Evolutionary conservation across 2,329 filamentous ascomycete genomes (phyloP), one percentile per base, ranked within the genome.

Genomic region (Hypocrella siamensis): DNA sequence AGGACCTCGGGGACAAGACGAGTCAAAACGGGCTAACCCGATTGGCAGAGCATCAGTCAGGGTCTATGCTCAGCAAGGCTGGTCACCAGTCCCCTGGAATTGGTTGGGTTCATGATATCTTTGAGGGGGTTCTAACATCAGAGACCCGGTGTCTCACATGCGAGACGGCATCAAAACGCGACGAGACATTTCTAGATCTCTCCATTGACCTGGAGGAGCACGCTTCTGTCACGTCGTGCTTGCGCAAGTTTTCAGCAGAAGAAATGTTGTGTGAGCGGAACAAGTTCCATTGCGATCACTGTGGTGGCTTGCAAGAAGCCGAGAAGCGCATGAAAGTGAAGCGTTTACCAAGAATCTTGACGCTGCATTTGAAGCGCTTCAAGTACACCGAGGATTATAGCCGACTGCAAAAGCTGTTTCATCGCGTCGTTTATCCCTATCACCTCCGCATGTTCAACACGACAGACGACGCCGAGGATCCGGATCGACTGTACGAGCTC

Each of bases 291-390:
- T 98, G 90, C 57, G 90, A 98, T 52, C 86, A 86, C 45, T 98
- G 90, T 44, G 90, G 90, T 32, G 90, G 90, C 3, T 61, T 98
- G 34, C 90, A 98, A 55, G 90, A 98, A 57, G 90, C 90, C 0
- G 90, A 98, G 55, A 98, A 96, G 63, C 74, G 90, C 40, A 98
- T 98, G 90, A 98, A 96, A 63, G 88, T 98, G 44, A 96, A 98
- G 61, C 74, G 82, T 32, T 60, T 96, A 48, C 90, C 90, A 4
- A 85, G 83, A 48, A 84, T 98, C 37, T 58, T 98, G 40, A 86
- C 90, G 4, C 61, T 98, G 35, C 90, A 98, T 50, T 59, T 98
- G 39, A 98, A 98, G 58, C 75, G 90, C 35, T 98, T 98, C 65
- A 96, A 96, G 58, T 98, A 94, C 51, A 94, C 88, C 3, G 90